A percentile compares a stretch with the other conserved stretches of the same genome.
phyloP scores from a whole-genome alignment of 2,329 filamentous ascomycete species.

The Fusarium sp. region DNA sequence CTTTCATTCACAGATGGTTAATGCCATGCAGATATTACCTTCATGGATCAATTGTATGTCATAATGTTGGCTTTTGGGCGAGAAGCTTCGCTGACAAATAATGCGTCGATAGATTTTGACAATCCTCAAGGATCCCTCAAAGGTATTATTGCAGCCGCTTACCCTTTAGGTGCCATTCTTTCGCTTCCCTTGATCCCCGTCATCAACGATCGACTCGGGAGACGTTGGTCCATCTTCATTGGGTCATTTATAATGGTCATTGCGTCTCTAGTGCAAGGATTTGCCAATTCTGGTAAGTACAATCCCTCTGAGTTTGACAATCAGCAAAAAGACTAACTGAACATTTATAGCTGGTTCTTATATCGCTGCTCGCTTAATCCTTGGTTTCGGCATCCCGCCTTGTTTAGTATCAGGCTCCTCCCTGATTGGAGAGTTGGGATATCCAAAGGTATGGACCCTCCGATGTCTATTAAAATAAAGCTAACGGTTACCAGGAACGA shows the following conservation, averaged over 20 bases:
- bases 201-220: slow-evolving; percentile 47
- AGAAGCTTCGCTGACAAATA: accelerated
- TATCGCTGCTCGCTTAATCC: slow-evolving; percentile 62
- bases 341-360: slow-evolving; percentile 58
- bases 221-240: slow-evolving; percentile 48
- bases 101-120: slow-evolving; percentile 36
- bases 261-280: slow-evolving; percentile 13
- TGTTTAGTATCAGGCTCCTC: background rate
- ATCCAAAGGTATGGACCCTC: slow-evolving; percentile 34
- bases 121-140: slow-evolving; percentile 49
- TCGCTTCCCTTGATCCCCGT: slow-evolving; percentile 45
- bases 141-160: slow-evolving; percentile 54
- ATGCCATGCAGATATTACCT: background rate
- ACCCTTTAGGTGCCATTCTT: slow-evolving; percentile 60
- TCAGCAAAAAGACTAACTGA: background rate
- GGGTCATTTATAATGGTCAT: slow-evolving; percentile 32
- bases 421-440: background rate
- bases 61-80: background rate
- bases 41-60: background rate
- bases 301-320: accelerated
- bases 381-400: slow-evolving; percentile 61
- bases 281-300: background rate
- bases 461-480: background rate
- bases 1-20: background rate
- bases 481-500: background rate